Percentiles rank a stretch among this genome's conserved stretches.
Evolutionary conservation across 495 filamentous ascomycete species (phyloP).

Genomic region (Penicillium flavigenum): DNA sequence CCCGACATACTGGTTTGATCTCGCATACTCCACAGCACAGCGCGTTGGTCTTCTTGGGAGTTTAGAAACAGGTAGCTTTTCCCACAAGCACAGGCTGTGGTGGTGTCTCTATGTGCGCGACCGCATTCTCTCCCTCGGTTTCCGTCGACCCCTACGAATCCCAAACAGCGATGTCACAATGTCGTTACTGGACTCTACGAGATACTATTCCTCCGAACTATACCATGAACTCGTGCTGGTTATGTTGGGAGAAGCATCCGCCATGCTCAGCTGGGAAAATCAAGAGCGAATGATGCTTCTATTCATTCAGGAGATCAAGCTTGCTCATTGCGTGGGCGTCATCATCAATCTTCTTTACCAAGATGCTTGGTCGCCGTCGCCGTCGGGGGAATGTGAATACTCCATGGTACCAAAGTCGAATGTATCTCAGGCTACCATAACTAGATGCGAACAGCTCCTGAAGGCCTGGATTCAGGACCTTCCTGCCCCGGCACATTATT

Average conservation of each 20-base stretch:
- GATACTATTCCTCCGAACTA: slow-evolving; percentile 11
- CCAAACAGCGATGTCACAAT: slow-evolving; percentile 11
- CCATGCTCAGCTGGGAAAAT: slow-evolving; percentile 14
- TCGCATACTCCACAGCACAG: slow-evolving; percentile 14
- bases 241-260: slow-evolving; percentile 7
- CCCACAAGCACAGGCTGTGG: slow-evolving; percentile 13
- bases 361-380: slow-evolving; percentile 4
- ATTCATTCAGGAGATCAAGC: slow-evolving; percentile 11
- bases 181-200: slow-evolving; percentile 9
- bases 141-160: slow-evolving; percentile 8
- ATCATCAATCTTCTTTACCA: slow-evolving; percentile 7
- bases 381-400: slow-evolving; percentile 4
- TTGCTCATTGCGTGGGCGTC: slow-evolving; percentile 5
- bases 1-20: slow-evolving; percentile 13
- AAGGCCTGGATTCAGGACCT: slow-evolving; percentile 12
- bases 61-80: slow-evolving; percentile 10
- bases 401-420: slow-evolving; percentile 3
- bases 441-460: slow-evolving; percentile 8
- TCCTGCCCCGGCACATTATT: slow-evolving; percentile 11
- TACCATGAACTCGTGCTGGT: slow-evolving; percentile 7
- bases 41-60: slow-evolving; percentile 1
- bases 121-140: slow-evolving; percentile 12
- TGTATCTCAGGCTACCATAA: neutral
- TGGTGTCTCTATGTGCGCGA: slow-evolving; percentile 15
- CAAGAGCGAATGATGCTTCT: slow-evolving; percentile 14